These are phyloP conservation scores for Penicillium soppii DNA, from an alignment of 495 filamentous ascomycete species.

Conservation along the genomic window DNA sequence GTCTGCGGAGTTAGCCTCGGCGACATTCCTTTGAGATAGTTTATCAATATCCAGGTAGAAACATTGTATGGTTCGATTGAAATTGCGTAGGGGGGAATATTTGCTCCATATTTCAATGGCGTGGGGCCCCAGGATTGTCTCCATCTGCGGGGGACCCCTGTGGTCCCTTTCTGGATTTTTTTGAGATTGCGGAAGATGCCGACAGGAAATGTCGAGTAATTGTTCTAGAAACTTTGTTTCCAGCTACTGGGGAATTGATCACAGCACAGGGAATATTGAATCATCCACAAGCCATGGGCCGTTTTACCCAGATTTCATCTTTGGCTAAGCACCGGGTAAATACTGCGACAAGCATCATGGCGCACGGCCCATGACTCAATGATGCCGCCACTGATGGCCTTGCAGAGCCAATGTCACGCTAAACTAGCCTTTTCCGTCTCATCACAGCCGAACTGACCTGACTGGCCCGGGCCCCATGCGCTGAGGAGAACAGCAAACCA, in stretches of 20 bases:
- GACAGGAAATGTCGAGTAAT: too few relatives aligned
- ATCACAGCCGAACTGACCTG: background rate
- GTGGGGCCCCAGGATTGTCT: constrained; percentile 12
- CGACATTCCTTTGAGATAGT: background rate
- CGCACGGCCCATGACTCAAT: background rate
- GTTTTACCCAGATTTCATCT: background rate
- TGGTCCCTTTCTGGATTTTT: background rate
- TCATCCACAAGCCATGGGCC: background rate
- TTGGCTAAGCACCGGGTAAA: constrained; percentile 3
- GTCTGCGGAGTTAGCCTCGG: background rate
- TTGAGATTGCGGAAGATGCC: background rate
- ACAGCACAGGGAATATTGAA: too few relatives aligned
- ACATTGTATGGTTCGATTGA: background rate
- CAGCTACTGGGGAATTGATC: too few relatives aligned
- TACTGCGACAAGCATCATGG: background rate
- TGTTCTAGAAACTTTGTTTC: too few relatives aligned
- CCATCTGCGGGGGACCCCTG: background rate
- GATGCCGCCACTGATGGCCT: background rate
- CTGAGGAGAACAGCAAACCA: background rate
- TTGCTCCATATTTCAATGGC: constrained; percentile 1
- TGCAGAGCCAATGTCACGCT: constrained; percentile 5
- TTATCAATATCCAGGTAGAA: too few relatives aligned
- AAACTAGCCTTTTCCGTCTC: constrained; percentile 6
- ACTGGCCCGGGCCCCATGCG: background rate
- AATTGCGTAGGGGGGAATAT: background rate